Base-by-base conservation (phyloP, 1,284 basidiomycete species). In the Cryptococcus jaspeensis region DNA sequence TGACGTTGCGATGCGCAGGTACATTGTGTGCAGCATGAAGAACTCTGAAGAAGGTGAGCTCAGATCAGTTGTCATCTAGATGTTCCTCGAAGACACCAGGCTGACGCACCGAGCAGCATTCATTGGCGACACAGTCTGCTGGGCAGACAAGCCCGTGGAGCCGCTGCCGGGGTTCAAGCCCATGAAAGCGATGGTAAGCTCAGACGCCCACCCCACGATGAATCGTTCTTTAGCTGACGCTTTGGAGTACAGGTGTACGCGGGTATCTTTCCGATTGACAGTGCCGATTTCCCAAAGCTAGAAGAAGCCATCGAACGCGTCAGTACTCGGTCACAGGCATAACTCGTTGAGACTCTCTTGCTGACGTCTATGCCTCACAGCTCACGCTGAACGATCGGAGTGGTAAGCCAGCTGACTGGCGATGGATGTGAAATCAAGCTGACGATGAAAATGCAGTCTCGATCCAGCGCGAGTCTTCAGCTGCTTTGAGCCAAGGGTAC, bases 261-360 rank as follows among this genome's bases (percentile, higher is more conserved):
- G 1, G 95, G 96, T 37, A 84, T 98, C 48, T 99, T 93, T 72
- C 96, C 96, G 0, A 83, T 96, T 43, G 92, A 99, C 61, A 89
- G 85, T 51, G 88, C 83, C 52, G 93, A 98, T 67, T 99, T 97
- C 69, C 81, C 85, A 12, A 93, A 95, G 79, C 83, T 99, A 1
- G 95, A 99, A 76, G 96, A 99, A 76, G 94, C 94, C 1, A 91
- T 99, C 61, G 89, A 89, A 69, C 80, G 92, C 66, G 92, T 94
- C 69, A 56, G 84, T 73, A 37, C 9, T 32, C 20, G 18, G 15
- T 8, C 5, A 11, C 12, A 20, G n/a, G 39, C 16, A 35, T 6
- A 18, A n/a, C 7, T 2, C 44, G 56, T 56, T 66, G 53, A 66
- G 35, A 13, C n/a, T 28, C 38, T 18, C 11, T n/a, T 15, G 20